phyloP scores from a whole-genome alignment of 1,139 yeast genomes.

The Arxiozyma heterogenica region DNA sequence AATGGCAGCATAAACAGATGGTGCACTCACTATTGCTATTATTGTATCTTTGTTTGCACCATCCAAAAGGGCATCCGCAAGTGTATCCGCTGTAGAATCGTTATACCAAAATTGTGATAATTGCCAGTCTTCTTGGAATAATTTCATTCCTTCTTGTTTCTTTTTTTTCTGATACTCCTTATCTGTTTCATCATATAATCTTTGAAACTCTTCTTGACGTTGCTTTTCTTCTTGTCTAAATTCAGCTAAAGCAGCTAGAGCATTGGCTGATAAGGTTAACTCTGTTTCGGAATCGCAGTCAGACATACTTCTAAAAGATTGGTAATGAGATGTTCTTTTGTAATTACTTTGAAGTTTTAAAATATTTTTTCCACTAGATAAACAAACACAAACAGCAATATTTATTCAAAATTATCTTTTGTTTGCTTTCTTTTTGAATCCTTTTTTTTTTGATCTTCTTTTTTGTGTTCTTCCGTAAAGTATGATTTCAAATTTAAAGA shows the following conservation, averaged over 20 bases:
- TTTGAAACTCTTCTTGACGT: conserved; percentile 50
- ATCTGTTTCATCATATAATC: conserved; percentile 53
- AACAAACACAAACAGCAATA: too few species aligned
- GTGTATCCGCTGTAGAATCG: conserved; percentile 57
- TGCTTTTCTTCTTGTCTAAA: conserved; percentile 59
- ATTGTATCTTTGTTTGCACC: conserved; percentile 68
- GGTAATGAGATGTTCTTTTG: too few species aligned
- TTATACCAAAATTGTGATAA: conserved; percentile 85
- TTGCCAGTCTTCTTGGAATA: conserved; percentile 88
- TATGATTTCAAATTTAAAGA: too few species aligned
- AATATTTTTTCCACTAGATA: background rate
- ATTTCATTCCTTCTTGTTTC: conserved; percentile 42
- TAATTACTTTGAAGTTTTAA: background rate
- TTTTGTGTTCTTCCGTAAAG: too few species aligned
- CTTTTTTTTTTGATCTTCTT: background rate
- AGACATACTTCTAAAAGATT: background rate
- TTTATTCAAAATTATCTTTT: too few species aligned
- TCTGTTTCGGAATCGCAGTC: conserved; percentile 5
- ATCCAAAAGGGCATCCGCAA: conserved; percentile 62
- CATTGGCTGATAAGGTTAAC: conserved; percentile 49
- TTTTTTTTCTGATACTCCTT: conserved; percentile 30
- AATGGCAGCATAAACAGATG: conserved; percentile 84
- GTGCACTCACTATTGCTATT: conserved; percentile 75
- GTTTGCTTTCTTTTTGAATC: background rate
- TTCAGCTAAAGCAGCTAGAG: conserved; percentile 70